Evolutionary conservation across 352 stramenopile species (phyloP), one percentile per base, ranked within the genome.

Genomic region (Pythium folliculosum): DNA sequence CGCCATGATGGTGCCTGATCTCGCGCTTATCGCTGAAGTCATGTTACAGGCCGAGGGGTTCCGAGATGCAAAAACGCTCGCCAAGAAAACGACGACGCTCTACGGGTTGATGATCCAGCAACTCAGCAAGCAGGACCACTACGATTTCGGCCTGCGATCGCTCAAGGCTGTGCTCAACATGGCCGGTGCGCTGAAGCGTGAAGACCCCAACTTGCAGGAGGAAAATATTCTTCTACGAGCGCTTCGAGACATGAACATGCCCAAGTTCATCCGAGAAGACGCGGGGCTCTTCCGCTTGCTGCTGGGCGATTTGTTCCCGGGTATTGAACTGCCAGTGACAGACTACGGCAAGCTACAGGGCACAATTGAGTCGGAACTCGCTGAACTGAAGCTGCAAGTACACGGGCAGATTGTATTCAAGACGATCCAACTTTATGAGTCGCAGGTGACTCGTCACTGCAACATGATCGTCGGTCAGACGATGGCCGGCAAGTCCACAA

Each of bases 211-310:
- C 56, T 80, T 97, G 35, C 85, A 94, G n/a, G 97, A 99, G 76
- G 90, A 97, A 32, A 97, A 96, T 47, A 95, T 99, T 55, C 77
- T 99, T 6, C 90, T 99, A 40, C 89, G 96, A 59, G 98, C 97
- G 3, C 76, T 99, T 51, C 87, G 97, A 13, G 95, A 98, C 61
- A 98, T 95, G 73, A 98, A 98, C 71, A 94, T 98, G 75, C 92
- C 92, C 3, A 98, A 98, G 73, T 98, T 98, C 61, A 84, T 98
- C 22, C 81, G 87, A 40, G 91, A 98, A 71, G 95, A 98, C 69
- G 78, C 96, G 0, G 91, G 89, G 9, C 79, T 98, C 0, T 98
- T 98, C 71, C 82, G 85, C 2, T 76, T 96, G 9, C 72, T 98
- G 32, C 77, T 98, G 0, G 79, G 82, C 19, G 92, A 98, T 64